Conservation (phyloP, 768 basidiomycete species). For the Punctularia strigosozonata region DNA sequence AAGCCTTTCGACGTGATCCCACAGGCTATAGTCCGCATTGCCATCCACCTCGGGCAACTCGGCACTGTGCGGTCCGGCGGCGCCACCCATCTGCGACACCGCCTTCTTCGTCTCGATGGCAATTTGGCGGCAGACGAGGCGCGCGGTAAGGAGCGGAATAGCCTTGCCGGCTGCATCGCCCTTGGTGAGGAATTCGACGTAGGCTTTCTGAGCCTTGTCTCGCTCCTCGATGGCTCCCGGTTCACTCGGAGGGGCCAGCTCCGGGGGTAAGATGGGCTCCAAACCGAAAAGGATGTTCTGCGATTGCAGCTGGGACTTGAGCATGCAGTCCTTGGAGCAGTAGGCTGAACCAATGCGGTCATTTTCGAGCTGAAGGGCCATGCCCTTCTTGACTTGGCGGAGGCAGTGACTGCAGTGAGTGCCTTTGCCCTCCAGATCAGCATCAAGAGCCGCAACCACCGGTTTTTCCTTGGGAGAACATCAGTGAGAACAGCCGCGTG, state of each 20-base stretch:
- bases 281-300: slow-evolving; percentile 63
- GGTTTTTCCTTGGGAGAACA: slow-evolving; percentile 51
- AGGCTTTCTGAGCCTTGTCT: slow-evolving; percentile 45
- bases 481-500: slow-evolving; percentile 3
- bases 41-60: slow-evolving; percentile 35
- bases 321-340: slow-evolving; percentile 62
- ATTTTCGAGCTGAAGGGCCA: slow-evolving; percentile 30
- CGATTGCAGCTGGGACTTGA: slow-evolving; percentile 42
- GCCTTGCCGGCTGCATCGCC: slow-evolving; percentile 30
- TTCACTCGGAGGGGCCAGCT: slow-evolving; percentile 20
- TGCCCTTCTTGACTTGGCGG: slow-evolving; percentile 36
- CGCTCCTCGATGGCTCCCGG: slow-evolving; percentile 30
- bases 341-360: slow-evolving; percentile 51
- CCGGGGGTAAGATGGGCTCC: slow-evolving; percentile 45
- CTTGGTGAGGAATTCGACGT: slow-evolving; percentile 42
- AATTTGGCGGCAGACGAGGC: slow-evolving; percentile 65
- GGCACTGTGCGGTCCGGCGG: slow-evolving; percentile 12
- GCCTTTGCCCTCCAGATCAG: slow-evolving; percentile 55
- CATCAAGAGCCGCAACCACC: slow-evolving; percentile 58
- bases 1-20: slow-evolving; percentile 69
- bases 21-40: slow-evolving; percentile 44
- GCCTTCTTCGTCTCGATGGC: slow-evolving; percentile 52
- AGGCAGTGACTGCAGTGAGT: slow-evolving; percentile 69
- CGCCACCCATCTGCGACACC: slow-evolving; percentile 13
- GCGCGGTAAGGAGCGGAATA: slow-evolving; percentile 48